Conservation (phyloP, 2,329 filamentous ascomycete genomes). For the Pestalotiopsis sp. region DNA sequence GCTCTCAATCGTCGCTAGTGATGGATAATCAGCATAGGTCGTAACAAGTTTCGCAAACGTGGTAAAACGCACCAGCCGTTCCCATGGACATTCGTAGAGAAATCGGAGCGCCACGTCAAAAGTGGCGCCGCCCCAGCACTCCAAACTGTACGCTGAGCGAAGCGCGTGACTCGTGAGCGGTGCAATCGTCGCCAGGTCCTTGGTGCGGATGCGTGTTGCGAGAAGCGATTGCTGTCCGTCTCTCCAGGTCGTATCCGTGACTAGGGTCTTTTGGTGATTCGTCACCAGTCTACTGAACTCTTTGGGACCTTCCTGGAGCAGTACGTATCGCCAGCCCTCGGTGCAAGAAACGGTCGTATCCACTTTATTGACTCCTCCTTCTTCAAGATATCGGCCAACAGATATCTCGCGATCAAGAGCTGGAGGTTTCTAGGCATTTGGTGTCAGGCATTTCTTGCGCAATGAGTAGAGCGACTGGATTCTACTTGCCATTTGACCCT, state of each 20-base stretch:
- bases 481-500: slow-evolving; percentile 76
- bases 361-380: no score
- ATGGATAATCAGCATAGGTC: no score
- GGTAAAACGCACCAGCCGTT: slow-evolving; percentile 61
- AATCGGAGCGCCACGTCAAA: slow-evolving; percentile 99
- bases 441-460: no score
- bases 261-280: slow-evolving; percentile 88
- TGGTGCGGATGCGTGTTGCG: slow-evolving; percentile 92
- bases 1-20: no score
- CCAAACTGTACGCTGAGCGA: slow-evolving; percentile 87
- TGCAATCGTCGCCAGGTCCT: slow-evolving; percentile 93
- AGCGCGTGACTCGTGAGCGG: slow-evolving; percentile 95
- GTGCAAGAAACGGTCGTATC: slow-evolving; percentile 52
- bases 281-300: slow-evolving; percentile 94
- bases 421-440: no score
- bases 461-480: no score
- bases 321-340: slow-evolving; percentile 88
- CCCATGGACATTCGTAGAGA: slow-evolving; percentile 98
- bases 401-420: slow-evolving; percentile 65
- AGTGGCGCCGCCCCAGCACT: slow-evolving; percentile 98
- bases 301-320: slow-evolving; percentile 85
- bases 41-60: no score
- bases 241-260: slow-evolving; percentile 99
- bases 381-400: slow-evolving; percentile 45
- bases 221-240: slow-evolving; percentile 97